Percentiles rank a stretch among this genome's conserved stretches.
Evolutionary conservation across 2,329 filamentous ascomycete species (phyloP).

Genomic region (Verticillium dahliae): DNA sequence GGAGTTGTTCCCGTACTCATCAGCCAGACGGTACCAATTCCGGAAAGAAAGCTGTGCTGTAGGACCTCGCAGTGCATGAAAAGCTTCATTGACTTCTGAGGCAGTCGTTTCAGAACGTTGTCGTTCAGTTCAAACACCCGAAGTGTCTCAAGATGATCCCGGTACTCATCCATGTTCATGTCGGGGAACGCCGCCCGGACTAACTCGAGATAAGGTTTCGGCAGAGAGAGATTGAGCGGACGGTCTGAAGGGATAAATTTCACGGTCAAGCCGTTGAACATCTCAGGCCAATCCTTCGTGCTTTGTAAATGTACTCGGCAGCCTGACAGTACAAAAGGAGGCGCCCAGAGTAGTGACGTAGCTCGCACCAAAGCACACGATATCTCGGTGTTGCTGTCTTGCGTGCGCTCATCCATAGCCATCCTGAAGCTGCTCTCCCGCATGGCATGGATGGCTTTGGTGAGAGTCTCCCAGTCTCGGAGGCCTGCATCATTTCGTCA

Average conservation of each 20-base stretch:
- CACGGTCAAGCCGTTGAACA: conserved; percentile 24
- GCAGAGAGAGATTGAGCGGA: conserved; percentile 10
- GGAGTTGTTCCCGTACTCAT: conserved; percentile 4
- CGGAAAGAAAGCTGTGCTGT: conserved; percentile 5
- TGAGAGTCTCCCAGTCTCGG: conserved; percentile 10
- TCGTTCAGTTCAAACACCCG: not conserved
- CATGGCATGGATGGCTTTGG: conserved; percentile 7
- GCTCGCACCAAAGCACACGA: conserved; percentile 17
- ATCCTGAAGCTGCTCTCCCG: not conserved
- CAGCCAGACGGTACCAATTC: not conserved
- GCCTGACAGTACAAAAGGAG: conserved; percentile 16
- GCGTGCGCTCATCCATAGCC: not conserved
- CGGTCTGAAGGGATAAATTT: conserved; percentile 15
- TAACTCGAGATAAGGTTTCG: not conserved
- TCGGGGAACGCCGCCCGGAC: conserved; percentile 14
- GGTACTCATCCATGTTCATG: not conserved
- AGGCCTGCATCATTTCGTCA: conserved; percentile 7
- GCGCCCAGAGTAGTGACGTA: conserved; percentile 20
- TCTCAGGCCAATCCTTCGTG: conserved; percentile 17
- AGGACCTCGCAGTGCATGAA: conserved; percentile 12
- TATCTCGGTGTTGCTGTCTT: not conserved
- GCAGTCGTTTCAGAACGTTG: not conserved
- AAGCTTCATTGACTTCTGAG: conserved; percentile 2
- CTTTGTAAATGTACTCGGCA: conserved; percentile 12
- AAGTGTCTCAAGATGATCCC: not conserved